Base-by-base conservation (phyloP, 2,329 filamentous ascomycete species). In the Geosmithia putterillii region DNA sequence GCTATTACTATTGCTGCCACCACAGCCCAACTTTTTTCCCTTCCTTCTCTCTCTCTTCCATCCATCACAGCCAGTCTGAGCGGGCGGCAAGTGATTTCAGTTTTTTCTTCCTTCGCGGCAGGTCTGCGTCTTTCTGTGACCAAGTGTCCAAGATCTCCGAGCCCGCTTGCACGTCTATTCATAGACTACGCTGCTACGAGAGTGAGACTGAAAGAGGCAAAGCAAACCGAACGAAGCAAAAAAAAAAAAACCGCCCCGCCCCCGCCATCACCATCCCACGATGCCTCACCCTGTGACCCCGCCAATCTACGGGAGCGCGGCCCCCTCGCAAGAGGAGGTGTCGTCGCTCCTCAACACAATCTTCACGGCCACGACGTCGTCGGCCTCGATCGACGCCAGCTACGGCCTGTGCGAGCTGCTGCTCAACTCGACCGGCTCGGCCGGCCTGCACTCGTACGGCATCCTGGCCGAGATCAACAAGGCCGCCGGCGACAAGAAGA, bases 401-500 rank as follows among this genome's bases (percentile, higher is more conserved):
- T 79, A 81, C 51, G 69, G 63, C 17, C 68, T 81, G n/a, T 79
- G 75, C 64, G 71, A 78, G 52, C 56, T 77, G 20, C 59, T 81
- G 7, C 59, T 76, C 50, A 69, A 68, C 59, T 67, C 67, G 35
- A 67, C 75, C 47, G 74, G 74, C 50, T 69, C 68, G 53, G 62
- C 60, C 35, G 74, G 75, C 45, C 66, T 80, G 41, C 54, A 62
- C 34, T 54, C 66, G 41, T 79, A 77, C 55, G 72, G 71, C 50
- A 58, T 80, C 50, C 55, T 78, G 22, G 60, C 66, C 53, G 72
- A 76, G 58, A 50, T 78, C 48, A 75, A 71, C 58, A 77, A 94
- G 72, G 86, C 86, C 34, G 88, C 90, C 4, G 68, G 73, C 53
- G 88, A 96, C 67, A 98, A 96, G 79, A 98, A 98, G 73, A 89